These are phyloP conservation scores for Xanthoconium purpureum DNA, from an alignment of 768 basidiomycete species.

Conservation along the genomic window DNA sequence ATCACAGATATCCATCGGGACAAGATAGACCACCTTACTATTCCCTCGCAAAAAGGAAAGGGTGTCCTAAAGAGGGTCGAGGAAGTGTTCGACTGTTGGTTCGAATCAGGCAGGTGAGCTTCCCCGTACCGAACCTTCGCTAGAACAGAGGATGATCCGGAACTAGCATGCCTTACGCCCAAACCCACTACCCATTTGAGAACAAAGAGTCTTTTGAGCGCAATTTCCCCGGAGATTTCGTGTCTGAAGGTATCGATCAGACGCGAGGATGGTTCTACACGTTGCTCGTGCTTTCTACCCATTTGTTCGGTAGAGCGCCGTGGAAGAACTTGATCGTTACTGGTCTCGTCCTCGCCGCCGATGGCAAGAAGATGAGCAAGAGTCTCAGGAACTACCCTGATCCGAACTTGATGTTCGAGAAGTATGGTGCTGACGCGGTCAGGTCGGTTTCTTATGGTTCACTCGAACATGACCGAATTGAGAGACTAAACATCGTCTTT, in stretches of 20 bases:
- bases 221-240: slow-evolving; percentile 92
- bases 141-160: background rate
- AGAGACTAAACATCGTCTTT: background rate
- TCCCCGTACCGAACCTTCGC: background rate
- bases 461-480: background rate
- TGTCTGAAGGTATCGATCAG: slow-evolving; percentile 98
- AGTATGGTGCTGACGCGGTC: slow-evolving; percentile 94
- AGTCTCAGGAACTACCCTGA: slow-evolving; percentile 96
- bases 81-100: slow-evolving; percentile 99
- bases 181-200: slow-evolving; percentile 97
- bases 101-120: slow-evolving; percentile 92
- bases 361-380: slow-evolving; percentile 99
- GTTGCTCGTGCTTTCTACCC: slow-evolving; percentile 90
- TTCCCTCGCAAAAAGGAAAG: slow-evolving; percentile 87
- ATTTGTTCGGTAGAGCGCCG: slow-evolving; percentile 88
- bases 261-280: slow-evolving; percentile 99
- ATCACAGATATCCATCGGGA: slow-evolving; percentile 92
- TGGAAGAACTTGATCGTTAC: slow-evolving; percentile 99
- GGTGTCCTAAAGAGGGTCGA: slow-evolving; percentile 86
- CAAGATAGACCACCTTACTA: slow-evolving; percentile 93
- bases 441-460: slow-evolving; percentile 44
- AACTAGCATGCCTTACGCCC: slow-evolving; percentile 95
- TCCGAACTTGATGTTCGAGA: slow-evolving; percentile 84
- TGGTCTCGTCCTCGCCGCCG: slow-evolving; percentile 91
- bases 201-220: slow-evolving; percentile 85